A percentile compares a stretch with the other conserved stretches of the same genome.
Evolutionary conservation across 208 protist genomes (phyloP).

Genomic region (Zelonia costaricensis): DNA sequence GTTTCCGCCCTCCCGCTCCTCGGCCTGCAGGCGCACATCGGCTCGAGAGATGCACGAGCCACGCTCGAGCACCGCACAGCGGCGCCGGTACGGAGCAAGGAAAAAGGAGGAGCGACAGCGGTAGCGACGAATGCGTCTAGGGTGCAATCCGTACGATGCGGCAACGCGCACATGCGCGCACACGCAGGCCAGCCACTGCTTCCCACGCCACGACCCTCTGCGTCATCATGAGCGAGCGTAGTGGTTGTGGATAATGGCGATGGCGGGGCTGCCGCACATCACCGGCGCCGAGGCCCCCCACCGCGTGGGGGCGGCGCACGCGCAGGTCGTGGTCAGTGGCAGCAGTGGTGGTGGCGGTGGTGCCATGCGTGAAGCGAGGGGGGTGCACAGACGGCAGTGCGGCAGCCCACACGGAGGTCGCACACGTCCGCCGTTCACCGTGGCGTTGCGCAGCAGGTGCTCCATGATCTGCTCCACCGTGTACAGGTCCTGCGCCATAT

Average conservation of each 20-base stretch:
- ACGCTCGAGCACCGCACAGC: no score
- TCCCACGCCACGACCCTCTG: no score
- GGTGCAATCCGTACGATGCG: no score
- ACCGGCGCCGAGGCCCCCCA: conserved; percentile 3
- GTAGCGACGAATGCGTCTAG: no score
- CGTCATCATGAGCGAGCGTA: no score
- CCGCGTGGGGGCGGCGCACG: neutral
- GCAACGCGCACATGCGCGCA: no score
- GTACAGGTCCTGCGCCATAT: conserved; percentile 18
- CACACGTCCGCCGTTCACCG: conserved; percentile 7
- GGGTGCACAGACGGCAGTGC: conserved; percentile 32
- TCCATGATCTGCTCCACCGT: conserved; percentile 37
- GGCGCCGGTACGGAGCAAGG: no score
- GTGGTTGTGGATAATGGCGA: conserved; percentile 56
- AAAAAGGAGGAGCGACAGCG: no score
- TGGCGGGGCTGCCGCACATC: conserved; percentile 41
- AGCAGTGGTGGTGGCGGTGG: neutral
- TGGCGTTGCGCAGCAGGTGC: conserved; percentile 17
- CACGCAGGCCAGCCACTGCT: no score
- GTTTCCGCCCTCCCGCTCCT: no score
- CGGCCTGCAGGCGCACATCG: no score
- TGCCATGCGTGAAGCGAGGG: neutral
- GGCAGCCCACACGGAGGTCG: conserved; percentile 37
- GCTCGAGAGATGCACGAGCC: no score
- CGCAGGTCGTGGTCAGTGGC: neutral